These are phyloP conservation scores for Przewalskia tangutica DNA, from an alignment of 257 asterid genomes.

Conservation along the genomic window DNA sequence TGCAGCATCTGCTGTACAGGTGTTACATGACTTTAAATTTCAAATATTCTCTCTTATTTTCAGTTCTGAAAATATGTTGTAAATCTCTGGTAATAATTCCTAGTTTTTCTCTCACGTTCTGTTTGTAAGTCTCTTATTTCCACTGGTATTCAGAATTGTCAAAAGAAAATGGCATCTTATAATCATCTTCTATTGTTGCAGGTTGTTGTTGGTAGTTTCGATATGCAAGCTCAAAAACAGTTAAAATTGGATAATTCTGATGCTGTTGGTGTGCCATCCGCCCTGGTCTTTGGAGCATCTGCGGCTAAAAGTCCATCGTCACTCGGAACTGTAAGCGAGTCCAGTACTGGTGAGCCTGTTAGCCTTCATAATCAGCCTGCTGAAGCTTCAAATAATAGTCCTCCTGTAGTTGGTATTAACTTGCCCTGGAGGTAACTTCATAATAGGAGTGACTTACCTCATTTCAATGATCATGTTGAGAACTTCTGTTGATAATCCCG, in stretches of 20 bases:
- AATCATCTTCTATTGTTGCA: neutral
- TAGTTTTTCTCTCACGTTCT: neutral
- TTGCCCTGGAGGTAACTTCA: neutral
- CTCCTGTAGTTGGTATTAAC: neutral
- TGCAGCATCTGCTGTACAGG: constrained; percentile 15
- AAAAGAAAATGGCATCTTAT: neutral
- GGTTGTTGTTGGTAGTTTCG: constrained; percentile 13
- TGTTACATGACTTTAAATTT: neutral
- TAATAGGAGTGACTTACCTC: neutral
- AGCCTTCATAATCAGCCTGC: constrained; percentile 12
- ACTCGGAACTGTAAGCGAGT: constrained; percentile 11
- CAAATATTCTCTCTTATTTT: neutral
- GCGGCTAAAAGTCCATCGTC: constrained; percentile 10
- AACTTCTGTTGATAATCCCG: neutral
- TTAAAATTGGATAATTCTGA: neutral
- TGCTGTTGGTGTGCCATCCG: neutral
- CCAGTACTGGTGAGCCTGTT: constrained; percentile 10
- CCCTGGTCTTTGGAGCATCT: constrained; percentile 3
- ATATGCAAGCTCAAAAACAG: neutral
- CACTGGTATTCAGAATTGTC: neutral
- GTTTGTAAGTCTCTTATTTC: neutral
- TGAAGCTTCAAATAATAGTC: constrained; percentile 1
- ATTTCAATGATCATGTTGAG: neutral
- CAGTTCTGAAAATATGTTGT: neutral
- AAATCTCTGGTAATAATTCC: neutral